Evolutionary conservation across 108 stramenopile species (phyloP).

Genomic region (Epithemia pelagica): DNA sequence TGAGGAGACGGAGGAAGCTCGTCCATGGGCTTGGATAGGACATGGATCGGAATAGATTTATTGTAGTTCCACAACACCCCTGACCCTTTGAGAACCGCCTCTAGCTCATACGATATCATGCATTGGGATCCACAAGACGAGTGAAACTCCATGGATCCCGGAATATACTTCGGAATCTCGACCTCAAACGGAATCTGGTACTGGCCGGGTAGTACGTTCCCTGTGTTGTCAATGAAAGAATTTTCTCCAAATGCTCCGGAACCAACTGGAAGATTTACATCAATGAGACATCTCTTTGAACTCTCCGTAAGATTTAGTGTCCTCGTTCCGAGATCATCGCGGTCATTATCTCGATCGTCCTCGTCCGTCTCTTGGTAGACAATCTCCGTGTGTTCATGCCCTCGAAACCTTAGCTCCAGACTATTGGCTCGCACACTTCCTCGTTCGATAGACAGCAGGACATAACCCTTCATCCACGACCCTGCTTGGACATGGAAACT

Average conservation of each 20-base stretch:
- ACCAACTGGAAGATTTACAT: not conserved
- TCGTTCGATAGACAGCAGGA: not conserved
- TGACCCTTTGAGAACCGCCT: conserved; percentile 8
- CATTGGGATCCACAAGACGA: not conserved
- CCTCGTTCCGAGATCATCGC: not conserved
- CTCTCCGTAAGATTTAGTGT: not conserved
- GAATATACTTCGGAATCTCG: not conserved
- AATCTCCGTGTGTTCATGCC: not conserved
- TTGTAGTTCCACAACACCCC: not conserved
- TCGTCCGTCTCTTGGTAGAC: conserved; percentile 1
- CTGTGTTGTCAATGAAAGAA: not conserved
- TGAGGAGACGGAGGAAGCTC: not conserved
- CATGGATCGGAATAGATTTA: not conserved
- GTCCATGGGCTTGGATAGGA: not conserved
- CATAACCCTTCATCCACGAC: not conserved
- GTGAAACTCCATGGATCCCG: not conserved
- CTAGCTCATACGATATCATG: not conserved
- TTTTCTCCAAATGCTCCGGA: not conserved
- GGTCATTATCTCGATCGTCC: not conserved
- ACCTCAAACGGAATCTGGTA: conserved; percentile 5
- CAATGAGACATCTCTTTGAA: not conserved
- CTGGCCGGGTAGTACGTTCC: conserved; percentile 1
- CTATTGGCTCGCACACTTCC: not conserved
- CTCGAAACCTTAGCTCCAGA: not conserved
- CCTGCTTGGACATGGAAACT: conserved; percentile 1